phyloP scores from a whole-genome alignment of 345 rosid genomes.

The Eucalyptus decipiens region DNA sequence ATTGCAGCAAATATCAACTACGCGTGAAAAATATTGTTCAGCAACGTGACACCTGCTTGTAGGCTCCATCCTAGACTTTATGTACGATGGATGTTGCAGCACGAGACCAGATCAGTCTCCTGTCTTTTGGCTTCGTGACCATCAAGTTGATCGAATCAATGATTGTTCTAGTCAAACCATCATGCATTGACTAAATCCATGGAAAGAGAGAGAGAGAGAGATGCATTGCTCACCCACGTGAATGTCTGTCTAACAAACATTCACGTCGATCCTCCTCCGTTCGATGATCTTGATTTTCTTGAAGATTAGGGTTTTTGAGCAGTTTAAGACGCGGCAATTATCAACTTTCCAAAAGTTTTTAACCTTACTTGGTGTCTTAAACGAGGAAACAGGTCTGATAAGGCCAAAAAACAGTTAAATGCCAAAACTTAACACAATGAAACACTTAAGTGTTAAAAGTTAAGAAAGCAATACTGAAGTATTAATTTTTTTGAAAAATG shows the following conservation, averaged over 20 bases:
- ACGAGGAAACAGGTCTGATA: not conserved
- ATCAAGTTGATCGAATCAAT: not conserved
- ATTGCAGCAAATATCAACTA: not conserved
- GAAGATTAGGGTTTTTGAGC: constrained; percentile 4
- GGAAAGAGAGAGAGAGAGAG: not conserved
- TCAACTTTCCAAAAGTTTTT: not conserved
- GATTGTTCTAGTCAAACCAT: not conserved
- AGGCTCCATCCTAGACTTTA: not conserved
- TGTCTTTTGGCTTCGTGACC: not conserved
- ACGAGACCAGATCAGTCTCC: not conserved
- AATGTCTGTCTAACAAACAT: constrained; percentile 32
- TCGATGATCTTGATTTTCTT: not conserved
- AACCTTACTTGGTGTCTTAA: not conserved
- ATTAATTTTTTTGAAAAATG: too few species aligned
- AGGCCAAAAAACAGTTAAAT: too few species aligned
- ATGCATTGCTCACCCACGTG: not conserved
- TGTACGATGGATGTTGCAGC: not conserved
- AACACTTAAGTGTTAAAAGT: too few species aligned
- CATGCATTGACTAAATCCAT: not conserved
- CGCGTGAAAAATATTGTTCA: not conserved
- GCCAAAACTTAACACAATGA: too few species aligned
- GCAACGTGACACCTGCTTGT: not conserved
- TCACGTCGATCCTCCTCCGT: constrained; percentile 3
- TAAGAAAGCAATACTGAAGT: too few species aligned
- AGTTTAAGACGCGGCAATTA: not conserved